These are phyloP conservation scores for Solanum hybrid DNA, from an alignment of 305 asterid genomes.

Conservation along the genomic window DNA sequence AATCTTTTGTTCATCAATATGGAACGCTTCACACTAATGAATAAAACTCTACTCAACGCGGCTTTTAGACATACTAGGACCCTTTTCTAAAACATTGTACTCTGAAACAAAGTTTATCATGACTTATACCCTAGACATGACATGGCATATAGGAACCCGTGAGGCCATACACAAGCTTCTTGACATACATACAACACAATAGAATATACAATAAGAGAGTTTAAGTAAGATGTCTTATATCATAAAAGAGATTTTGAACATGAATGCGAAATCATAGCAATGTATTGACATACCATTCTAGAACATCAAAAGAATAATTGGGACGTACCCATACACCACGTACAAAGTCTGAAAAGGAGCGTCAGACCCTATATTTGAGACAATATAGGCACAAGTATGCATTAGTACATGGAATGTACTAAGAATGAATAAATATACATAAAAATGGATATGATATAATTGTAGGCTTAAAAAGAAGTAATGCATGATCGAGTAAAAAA, in stretches of 20 bases:
- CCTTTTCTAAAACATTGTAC: background rate
- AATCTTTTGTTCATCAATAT: background rate
- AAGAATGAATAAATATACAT: background rate
- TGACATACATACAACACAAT: background rate
- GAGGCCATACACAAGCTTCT: background rate
- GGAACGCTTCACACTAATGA: background rate
- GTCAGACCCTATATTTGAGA: background rate
- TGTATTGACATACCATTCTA: background rate
- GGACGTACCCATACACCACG: background rate
- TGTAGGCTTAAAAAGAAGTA: background rate
- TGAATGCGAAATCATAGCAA: background rate
- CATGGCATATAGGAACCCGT: background rate
- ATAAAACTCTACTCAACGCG: background rate
- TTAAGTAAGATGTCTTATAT: background rate
- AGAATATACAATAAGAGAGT: background rate
- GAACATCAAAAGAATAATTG: background rate
- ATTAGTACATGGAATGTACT: background rate
- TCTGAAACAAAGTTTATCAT: background rate
- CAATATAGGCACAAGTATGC: background rate
- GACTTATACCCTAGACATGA: background rate
- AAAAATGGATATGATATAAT: too few relatives aligned
- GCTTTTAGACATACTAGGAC: background rate
- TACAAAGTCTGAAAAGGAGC: background rate
- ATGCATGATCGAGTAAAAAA: background rate
- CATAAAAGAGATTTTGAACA: background rate